phyloP scores from a whole-genome alignment of 1,284 basidiomycete species.

The Pholiota adiposa region DNA sequence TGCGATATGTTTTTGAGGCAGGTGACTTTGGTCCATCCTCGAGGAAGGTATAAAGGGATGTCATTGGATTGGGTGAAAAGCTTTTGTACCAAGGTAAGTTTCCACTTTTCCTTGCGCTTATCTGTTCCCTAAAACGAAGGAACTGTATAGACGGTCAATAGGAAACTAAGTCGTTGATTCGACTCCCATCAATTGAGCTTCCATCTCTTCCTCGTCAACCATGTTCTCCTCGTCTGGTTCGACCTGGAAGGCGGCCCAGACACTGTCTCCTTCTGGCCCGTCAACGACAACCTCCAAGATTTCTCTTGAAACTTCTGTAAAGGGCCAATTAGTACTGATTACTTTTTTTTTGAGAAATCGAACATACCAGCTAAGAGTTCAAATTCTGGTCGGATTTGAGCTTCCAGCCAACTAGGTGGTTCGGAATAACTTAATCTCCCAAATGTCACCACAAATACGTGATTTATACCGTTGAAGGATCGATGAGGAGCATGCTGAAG shows the following conservation, averaged over 20 bases:
- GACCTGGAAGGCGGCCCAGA: slow-evolving; percentile 70
- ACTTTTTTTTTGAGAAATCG: slow-evolving; percentile 17
- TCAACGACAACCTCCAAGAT: slow-evolving; percentile 75
- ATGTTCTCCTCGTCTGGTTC: slow-evolving; percentile 48
- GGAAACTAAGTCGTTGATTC: slow-evolving; percentile 20
- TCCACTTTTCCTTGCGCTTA: neutral
- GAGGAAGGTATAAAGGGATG: slow-evolving; percentile 17
- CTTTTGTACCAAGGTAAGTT: slow-evolving; percentile 45
- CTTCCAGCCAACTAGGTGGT: slow-evolving; percentile 62
- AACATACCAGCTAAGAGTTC: slow-evolving; percentile 57
- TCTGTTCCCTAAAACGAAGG: neutral
- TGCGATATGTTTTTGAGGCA: slow-evolving; percentile 49
- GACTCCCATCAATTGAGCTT: slow-evolving; percentile 41
- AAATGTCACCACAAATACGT: slow-evolving; percentile 77
- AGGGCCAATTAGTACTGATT: slow-evolving; percentile 13
- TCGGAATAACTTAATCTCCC: slow-evolving; percentile 77
- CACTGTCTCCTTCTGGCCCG: slow-evolving; percentile 73
- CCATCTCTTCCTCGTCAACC: slow-evolving; percentile 54
- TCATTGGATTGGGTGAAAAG: slow-evolving; percentile 36
- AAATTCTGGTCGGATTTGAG: slow-evolving; percentile 47
- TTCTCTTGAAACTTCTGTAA: slow-evolving; percentile 66
- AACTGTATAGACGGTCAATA: slow-evolving; percentile 25
- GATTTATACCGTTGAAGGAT: slow-evolving; percentile 69
- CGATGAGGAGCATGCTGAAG: slow-evolving; percentile 54
- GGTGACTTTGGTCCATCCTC: slow-evolving; percentile 44